A percentile compares a stretch with the other conserved stretches of the same genome.
phyloP scores from a whole-genome alignment of 192 early-diverging fungal species.

The Podila clonocystis region DNA sequence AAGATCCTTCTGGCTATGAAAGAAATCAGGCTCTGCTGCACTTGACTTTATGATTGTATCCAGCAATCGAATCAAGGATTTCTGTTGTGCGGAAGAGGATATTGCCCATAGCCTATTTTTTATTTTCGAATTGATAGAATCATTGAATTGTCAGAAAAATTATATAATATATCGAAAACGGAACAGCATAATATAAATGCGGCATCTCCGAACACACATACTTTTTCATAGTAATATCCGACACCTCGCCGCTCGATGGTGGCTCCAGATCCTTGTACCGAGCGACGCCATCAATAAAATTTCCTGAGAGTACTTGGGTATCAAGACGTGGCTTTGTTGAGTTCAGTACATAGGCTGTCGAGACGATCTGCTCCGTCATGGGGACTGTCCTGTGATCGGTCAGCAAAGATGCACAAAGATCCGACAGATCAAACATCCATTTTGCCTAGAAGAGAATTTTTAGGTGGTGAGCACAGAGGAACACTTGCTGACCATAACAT shows the following conservation, averaged over 20 bases:
- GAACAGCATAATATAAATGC: no score
- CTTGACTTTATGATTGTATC: slow-evolving; percentile 15
- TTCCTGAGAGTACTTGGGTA: not conserved
- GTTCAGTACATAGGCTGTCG: slow-evolving; percentile 4
- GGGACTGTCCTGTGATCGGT: not conserved
- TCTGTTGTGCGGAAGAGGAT: slow-evolving; percentile 14
- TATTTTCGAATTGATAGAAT: not conserved
- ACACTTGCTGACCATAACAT: no score
- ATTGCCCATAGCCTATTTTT: slow-evolving; percentile 11
- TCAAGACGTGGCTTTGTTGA: not conserved
- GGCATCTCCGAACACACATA: no score
- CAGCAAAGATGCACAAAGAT: slow-evolving; percentile 18
- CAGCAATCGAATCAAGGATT: not conserved
- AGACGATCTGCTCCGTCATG: slow-evolving; percentile 5
- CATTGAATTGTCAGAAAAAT: not conserved
- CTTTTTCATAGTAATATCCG: no score
- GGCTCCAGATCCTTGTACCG: no score
- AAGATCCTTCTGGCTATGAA: slow-evolving; percentile 5
- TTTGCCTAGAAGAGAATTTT: no score
- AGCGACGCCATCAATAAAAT: no score
- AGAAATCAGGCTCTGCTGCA: slow-evolving; percentile 4
- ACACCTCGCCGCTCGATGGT: no score
- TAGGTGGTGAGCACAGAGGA: no score
- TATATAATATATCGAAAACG: not conserved
- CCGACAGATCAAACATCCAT: slow-evolving; percentile 31